These are phyloP conservation scores for Parsonsia alboflavescens DNA, from an alignment of 257 asterid species.

Conservation along the genomic window DNA sequence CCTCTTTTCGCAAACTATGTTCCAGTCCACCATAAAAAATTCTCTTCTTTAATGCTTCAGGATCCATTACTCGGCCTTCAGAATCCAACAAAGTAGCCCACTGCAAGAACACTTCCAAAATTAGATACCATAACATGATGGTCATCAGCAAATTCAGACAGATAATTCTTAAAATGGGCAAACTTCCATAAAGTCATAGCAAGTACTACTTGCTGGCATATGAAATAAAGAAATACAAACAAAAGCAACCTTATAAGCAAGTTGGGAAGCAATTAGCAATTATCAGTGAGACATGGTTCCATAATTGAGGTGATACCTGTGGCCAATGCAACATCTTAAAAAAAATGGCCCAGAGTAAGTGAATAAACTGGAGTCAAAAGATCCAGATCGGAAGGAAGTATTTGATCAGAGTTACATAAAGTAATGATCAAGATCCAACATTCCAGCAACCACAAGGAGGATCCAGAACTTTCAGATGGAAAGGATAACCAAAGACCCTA, in stretches of 20 bases:
- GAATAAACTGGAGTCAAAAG: neutral
- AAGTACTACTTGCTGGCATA: neutral
- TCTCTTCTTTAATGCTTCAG: conserved; percentile 64
- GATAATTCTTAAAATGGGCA: neutral
- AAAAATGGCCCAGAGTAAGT: neutral
- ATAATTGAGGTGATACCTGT: neutral
- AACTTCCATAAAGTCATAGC: neutral
- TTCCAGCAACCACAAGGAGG: conserved; percentile 4
- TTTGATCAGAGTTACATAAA: neutral
- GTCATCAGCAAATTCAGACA: neutral
- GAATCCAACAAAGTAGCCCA: conserved; percentile 83
- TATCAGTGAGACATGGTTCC: neutral
- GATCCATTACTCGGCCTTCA: conserved; percentile 76
- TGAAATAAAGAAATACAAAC: neutral
- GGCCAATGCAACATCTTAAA: neutral
- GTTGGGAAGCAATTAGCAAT: neutral
- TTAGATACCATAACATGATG: conserved; percentile 18
- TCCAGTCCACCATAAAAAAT: conserved; percentile 93
- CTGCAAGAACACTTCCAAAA: conserved; percentile 39
- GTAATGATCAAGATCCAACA: neutral
- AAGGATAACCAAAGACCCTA: neutral
- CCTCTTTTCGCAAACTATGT: conserved; percentile 73
- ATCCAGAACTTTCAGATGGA: neutral
- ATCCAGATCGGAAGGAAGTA: neutral
- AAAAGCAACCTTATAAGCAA: neutral